phyloP scores from a whole-genome alignment of 2,329 filamentous ascomycete species.

The Metarhizium rileyi region DNA sequence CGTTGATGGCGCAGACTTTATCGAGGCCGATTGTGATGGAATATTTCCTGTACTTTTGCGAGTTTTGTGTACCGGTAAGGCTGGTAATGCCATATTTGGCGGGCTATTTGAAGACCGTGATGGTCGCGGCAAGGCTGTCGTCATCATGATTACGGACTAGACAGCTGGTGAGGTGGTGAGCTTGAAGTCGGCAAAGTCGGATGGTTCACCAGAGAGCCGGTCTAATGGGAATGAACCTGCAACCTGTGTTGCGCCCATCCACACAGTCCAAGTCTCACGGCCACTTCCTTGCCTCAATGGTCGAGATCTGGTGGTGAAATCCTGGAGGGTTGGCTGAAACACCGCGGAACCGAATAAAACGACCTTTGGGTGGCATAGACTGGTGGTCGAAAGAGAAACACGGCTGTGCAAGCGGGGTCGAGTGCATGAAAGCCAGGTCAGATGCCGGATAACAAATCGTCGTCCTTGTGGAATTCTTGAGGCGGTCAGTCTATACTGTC shows the following conservation, averaged over 20 bases:
- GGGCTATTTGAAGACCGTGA: slow-evolving; percentile 60
- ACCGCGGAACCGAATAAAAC: not conserved
- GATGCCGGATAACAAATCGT: not conserved
- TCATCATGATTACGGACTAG: slow-evolving; percentile 12
- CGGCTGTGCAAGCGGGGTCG: not conserved
- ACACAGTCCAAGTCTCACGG: not conserved
- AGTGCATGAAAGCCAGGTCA: not conserved
- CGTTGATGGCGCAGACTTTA: slow-evolving; percentile 34
- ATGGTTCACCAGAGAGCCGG: not conserved
- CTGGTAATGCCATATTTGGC: slow-evolving; percentile 61
- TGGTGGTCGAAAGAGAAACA: not conserved
- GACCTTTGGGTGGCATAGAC: not conserved
- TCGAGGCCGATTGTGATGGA: slow-evolving; percentile 24
- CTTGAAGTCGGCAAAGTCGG: not conserved
- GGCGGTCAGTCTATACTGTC: slow-evolving; percentile 2
- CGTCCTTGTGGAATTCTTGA: not conserved
- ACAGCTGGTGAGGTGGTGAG: not conserved
- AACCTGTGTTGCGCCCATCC: slow-evolving; percentile 4
- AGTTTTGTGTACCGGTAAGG: slow-evolving; percentile 63
- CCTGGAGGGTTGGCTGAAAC: not conserved
- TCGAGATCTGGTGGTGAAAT: not conserved
- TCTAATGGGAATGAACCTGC: not conserved
- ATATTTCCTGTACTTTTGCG: slow-evolving; percentile 53
- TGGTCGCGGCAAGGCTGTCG: slow-evolving; percentile 55
- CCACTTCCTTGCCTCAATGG: not conserved